These are phyloP conservation scores for Puccinia hordei DNA, from an alignment of 1,284 basidiomycete species.

Conservation along the genomic window DNA sequence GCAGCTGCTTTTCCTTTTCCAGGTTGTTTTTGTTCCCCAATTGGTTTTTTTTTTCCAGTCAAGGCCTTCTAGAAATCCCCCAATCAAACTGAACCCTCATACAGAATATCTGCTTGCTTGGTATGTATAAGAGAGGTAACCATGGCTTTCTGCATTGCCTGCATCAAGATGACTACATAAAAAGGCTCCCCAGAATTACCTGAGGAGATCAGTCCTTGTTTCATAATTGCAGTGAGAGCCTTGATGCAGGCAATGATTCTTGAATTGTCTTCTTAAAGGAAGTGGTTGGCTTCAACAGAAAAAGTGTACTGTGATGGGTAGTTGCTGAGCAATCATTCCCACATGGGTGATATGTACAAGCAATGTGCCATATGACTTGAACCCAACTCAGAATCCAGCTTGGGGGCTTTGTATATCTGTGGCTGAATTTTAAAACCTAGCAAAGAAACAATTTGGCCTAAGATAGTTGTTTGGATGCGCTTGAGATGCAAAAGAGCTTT, in stretches of 20 bases:
- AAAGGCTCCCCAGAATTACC: neutral
- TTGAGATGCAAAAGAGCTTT: too few relatives aligned
- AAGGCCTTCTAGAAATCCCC: conserved; percentile 5
- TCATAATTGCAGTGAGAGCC: neutral
- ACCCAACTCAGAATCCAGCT: neutral
- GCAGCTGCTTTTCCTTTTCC: too few relatives aligned
- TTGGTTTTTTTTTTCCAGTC: neutral
- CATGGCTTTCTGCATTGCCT: conserved; percentile 5
- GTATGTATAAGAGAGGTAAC: neutral
- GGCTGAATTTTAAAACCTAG: neutral
- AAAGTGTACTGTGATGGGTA: conserved; percentile 11
- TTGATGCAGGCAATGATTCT: neutral
- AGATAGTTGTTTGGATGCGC: neutral
- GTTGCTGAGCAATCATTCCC: neutral
- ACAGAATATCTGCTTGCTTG: neutral
- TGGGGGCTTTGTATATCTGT: neutral
- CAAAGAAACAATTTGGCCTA: neutral
- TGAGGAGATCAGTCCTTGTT: neutral
- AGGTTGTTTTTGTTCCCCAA: too few relatives aligned
- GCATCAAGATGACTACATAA: neutral
- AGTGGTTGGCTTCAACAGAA: neutral
- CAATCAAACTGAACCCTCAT: neutral
- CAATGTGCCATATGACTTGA: neutral
- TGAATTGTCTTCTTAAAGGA: neutral
- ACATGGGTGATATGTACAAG: neutral